Evolutionary conservation across 768 basidiomycete species (phyloP), one percentile per base, ranked within the genome.

Genomic region (Dacryopinax primogenitus): DNA sequence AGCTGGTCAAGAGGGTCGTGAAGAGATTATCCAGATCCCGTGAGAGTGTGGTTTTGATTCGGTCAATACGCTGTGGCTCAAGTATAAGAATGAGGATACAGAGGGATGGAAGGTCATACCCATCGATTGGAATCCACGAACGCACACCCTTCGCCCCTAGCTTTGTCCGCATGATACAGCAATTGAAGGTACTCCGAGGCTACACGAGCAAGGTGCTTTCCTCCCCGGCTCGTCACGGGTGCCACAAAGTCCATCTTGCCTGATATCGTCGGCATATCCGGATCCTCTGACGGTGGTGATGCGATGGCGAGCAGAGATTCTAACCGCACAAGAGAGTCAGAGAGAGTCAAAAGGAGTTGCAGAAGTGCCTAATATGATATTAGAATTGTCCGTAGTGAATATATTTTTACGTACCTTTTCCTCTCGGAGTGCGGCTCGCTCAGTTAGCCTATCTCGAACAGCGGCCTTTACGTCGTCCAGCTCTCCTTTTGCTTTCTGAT

Each of bases 161-260:
- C 92, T 74, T 96, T 95, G 21, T 84, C 82, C 28, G 84, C 82
- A 69, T 96, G 89, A 73, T 99, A 99, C 28, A 92, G 79, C 21
- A 98, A 80, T 72, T 98, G 94, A 11, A 84, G 89, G 72, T 95
- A 98, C 75, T 97, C 96, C 9, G 85, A 80, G 15, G 93, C 91
- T 32, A 94, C 88, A 62, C 94, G 83, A 12, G 82, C 80, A 15
- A 95, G 79, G 72, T 92, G 89, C 72, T 92, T 90, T 33, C 87
- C 85, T 47, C 85, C 80, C 83, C 85, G 9, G 82, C 82, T 68
- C 79, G 83, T 37, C 78, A 75, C 71, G 86, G 88, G 71, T 26
- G 67, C 58, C 32, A 69, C 21, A 62, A 68, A 61, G 66, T 45
- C 23, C 2, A 33, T 23, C 23, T 21, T 45, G 62, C 63, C 47